These are phyloP conservation scores for Helenozyma rhizophorensis DNA, from an alignment of 805 yeast species.

Conservation along the genomic window DNA sequence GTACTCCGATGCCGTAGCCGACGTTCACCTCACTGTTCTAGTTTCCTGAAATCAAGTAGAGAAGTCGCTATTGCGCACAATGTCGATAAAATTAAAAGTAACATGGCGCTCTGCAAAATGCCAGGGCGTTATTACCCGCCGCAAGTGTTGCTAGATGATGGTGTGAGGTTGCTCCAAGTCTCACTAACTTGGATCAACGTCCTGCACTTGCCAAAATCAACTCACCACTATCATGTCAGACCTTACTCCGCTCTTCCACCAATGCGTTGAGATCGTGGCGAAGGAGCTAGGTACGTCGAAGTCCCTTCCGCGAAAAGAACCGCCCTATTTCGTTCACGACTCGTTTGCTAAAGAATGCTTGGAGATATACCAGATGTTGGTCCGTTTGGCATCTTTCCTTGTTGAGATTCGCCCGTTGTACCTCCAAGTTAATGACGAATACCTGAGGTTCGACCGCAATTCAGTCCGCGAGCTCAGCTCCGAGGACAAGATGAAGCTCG, in stretches of 20 bases:
- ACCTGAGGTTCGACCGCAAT: slow-evolving; percentile 3
- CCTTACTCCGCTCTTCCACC: slow-evolving; percentile 44
- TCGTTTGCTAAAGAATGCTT: slow-evolving; percentile 38
- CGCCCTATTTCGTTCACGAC: slow-evolving; percentile 24
- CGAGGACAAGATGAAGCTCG: slow-evolving; percentile 51
- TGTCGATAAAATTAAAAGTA: too few relatives aligned
- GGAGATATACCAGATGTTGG: slow-evolving; percentile 30
- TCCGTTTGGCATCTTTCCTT: slow-evolving; percentile 29
- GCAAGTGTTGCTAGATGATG: too few relatives aligned
- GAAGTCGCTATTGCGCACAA: too few relatives aligned
- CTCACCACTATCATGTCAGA: slow-evolving; percentile 39
- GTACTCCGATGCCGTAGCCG: too few relatives aligned
- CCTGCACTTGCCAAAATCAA: too few relatives aligned
- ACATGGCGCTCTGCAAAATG: too few relatives aligned
- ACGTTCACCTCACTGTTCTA: too few relatives aligned
- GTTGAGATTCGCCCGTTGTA: slow-evolving; percentile 31
- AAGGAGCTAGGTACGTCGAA: slow-evolving; percentile 20
- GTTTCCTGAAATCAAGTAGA: too few relatives aligned
- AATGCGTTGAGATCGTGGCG: slow-evolving; percentile 44
- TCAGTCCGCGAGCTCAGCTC: slow-evolving; percentile 26
- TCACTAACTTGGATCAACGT: too few relatives aligned
- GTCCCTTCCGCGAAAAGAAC: slow-evolving; percentile 1
- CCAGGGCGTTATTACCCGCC: too few relatives aligned
- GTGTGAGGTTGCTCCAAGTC: too few relatives aligned
- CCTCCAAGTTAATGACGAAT: slow-evolving; percentile 21